Conservation (phyloP, 1,139 yeast genomes). For the Taiozyma sp. region DNA sequence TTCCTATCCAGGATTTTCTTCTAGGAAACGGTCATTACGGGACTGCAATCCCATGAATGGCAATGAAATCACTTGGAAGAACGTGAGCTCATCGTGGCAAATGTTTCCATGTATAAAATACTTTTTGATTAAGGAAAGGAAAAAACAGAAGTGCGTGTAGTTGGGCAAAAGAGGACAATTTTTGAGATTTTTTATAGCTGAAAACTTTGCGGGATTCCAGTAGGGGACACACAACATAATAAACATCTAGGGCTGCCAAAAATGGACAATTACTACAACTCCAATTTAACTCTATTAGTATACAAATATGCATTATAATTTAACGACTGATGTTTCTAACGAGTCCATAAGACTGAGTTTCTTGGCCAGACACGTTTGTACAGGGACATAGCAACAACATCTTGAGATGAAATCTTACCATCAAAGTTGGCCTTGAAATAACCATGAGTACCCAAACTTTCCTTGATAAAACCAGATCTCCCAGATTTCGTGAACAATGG, state of each 20-base stretch:
- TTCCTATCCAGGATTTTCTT: constrained; percentile 26
- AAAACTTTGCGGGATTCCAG: neutral
- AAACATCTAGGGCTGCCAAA: neutral
- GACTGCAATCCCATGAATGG: constrained; percentile 25
- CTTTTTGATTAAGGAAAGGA: constrained; percentile 25
- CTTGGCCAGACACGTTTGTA: constrained; percentile 93
- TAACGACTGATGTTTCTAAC: constrained; percentile 2
- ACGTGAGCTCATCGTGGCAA: constrained; percentile 27
- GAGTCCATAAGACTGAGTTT: constrained; percentile 29
- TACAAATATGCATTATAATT: neutral
- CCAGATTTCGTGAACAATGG: constrained; percentile 92
- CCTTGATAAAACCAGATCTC: constrained; percentile 89
- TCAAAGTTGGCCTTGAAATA: constrained; percentile 95
- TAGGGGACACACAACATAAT: neutral
- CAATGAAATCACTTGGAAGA: constrained; percentile 25
- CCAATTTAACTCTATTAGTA: neutral
- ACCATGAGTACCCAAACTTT: constrained; percentile 96
- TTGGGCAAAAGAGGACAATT: neutral
- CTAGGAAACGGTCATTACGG: constrained; percentile 25
- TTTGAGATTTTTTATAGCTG: neutral
- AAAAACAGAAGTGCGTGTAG: constrained; percentile 4
- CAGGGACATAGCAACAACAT: constrained; percentile 88
- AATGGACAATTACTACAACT: neutral
- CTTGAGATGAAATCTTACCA: constrained; percentile 86
- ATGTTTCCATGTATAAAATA: constrained; percentile 22